phyloP scores from a whole-genome alignment of 371 early-diverging fungal genomes.

The Capillidium heterosporum region DNA sequence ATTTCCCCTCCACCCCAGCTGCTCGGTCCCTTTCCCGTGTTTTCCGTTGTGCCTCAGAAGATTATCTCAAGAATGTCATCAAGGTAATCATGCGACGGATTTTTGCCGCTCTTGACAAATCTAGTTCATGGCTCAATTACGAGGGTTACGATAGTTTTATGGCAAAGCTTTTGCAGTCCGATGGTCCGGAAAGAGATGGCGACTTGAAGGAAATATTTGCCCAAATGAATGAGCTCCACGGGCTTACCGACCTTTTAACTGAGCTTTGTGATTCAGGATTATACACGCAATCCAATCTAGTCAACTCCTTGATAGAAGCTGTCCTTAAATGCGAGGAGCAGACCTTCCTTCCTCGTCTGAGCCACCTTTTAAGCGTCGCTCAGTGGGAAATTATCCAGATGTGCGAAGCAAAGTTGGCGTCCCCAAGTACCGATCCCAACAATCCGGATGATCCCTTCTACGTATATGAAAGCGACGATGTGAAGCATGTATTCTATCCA shows the following conservation, averaged over 20 bases:
- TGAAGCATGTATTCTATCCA: background rate
- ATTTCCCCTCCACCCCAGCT: slow-evolving; percentile 45
- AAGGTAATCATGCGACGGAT: slow-evolving; percentile 22
- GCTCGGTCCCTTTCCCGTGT: slow-evolving; percentile 51
- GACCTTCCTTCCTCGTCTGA: background rate
- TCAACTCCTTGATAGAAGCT: background rate
- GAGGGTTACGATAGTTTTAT: background rate
- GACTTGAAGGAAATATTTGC: background rate
- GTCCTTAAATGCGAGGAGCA: background rate
- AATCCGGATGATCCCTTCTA: background rate
- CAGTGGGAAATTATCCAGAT: background rate
- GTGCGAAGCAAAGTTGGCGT: background rate
- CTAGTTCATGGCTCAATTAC: background rate
- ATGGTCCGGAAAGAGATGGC: background rate
- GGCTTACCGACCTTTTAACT: background rate
- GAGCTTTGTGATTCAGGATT: background rate
- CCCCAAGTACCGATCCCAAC: background rate
- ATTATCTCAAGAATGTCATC: slow-evolving; percentile 28
- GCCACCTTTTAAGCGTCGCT: background rate
- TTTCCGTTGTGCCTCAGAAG: slow-evolving; percentile 49
- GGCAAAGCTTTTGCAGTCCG: background rate
- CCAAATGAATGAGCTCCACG: background rate
- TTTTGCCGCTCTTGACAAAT: slow-evolving; percentile 12
- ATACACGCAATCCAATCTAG: background rate
- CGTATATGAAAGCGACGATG: background rate